Conservation (phyloP, 768 basidiomycete genomes). For the Pleurotus platypus region DNA sequence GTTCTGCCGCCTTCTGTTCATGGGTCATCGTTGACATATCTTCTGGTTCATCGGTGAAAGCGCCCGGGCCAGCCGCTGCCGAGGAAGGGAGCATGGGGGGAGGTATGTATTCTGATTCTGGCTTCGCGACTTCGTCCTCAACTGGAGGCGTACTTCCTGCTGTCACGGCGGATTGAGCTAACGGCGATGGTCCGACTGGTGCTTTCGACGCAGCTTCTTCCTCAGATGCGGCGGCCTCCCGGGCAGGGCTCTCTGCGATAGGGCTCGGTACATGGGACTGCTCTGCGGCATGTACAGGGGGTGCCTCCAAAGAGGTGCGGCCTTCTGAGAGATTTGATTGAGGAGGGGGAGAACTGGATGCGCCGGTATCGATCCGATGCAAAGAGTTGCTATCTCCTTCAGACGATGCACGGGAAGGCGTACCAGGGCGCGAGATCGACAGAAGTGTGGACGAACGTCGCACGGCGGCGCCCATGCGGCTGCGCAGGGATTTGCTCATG, state of each 20-base stretch:
- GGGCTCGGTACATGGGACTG: slow-evolving; percentile 46
- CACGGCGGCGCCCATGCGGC: slow-evolving; percentile 57
- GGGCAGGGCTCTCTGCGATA: slow-evolving; percentile 65
- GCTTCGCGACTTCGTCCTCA: background rate
- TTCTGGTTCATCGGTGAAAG: slow-evolving; percentile 51
- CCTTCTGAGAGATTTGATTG: slow-evolving; percentile 11
- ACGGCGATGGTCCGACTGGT: slow-evolving; percentile 37
- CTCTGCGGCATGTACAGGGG: slow-evolving; percentile 19
- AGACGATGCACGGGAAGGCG: slow-evolving; percentile 19
- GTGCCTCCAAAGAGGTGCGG: slow-evolving; percentile 13
- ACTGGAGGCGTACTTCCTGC: background rate
- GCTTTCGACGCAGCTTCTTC: slow-evolving; percentile 24
- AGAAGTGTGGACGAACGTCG: slow-evolving; percentile 60
- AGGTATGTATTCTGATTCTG: slow-evolving; percentile 27
- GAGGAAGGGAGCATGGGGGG: slow-evolving; percentile 35
- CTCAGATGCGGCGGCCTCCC: slow-evolving; percentile 44
- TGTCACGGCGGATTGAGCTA: slow-evolving; percentile 26
- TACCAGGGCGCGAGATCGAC: slow-evolving; percentile 33
- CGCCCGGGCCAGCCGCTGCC: slow-evolving; percentile 40
- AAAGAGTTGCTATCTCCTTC: slow-evolving; percentile 20
- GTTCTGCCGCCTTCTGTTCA: background rate
- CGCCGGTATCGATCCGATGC: slow-evolving; percentile 20
- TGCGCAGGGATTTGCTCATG: slow-evolving; percentile 44
- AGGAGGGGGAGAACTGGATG: slow-evolving; percentile 22
- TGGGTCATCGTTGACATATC: slow-evolving; percentile 13